Conservation (phyloP, 495 filamentous ascomycete species). For the Parathielavia hyrcaniae region DNA sequence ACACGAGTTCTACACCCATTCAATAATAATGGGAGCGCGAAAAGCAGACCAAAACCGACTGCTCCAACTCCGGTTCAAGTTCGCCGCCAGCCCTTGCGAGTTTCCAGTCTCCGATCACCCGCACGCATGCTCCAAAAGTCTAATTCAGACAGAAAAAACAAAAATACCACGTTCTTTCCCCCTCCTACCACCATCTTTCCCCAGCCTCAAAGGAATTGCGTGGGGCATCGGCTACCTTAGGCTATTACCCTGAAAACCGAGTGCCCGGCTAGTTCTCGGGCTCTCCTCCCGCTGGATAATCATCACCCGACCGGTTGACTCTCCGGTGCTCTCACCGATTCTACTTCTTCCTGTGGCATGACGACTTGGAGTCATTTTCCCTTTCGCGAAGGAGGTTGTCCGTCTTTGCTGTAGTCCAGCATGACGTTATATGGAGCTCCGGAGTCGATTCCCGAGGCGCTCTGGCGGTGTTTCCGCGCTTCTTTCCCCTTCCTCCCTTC, state of each 20-base stretch:
- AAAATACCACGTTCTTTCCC: background rate
- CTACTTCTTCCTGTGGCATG: slow-evolving; percentile 8
- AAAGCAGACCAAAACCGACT: no score
- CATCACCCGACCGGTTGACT: background rate
- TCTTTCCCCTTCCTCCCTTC: slow-evolving; percentile 15
- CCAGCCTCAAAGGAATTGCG: no score
- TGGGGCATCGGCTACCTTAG: no score
- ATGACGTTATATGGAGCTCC: slow-evolving; percentile 18
- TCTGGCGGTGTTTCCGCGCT: slow-evolving; percentile 15
- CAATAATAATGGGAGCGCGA: no score
- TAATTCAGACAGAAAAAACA: background rate
- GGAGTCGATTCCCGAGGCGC: slow-evolving; percentile 2
- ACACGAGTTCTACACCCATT: no score
- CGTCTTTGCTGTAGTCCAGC: slow-evolving; percentile 24
- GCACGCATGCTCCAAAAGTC: no score
- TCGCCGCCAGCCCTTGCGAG: slow-evolving; percentile 6
- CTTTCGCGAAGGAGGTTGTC: slow-evolving; percentile 2
- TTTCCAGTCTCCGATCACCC: slow-evolving; percentile 7
- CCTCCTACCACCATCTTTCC: background rate
- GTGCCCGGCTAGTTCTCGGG: background rate
- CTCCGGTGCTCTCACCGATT: background rate
- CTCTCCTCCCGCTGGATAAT: background rate
- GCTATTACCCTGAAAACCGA: no score
- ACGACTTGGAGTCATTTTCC: background rate
- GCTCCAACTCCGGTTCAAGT: background rate